phyloP scores from a whole-genome alignment of 805 yeast genomes.

The Schizosaccharomyces osmophilus region DNA sequence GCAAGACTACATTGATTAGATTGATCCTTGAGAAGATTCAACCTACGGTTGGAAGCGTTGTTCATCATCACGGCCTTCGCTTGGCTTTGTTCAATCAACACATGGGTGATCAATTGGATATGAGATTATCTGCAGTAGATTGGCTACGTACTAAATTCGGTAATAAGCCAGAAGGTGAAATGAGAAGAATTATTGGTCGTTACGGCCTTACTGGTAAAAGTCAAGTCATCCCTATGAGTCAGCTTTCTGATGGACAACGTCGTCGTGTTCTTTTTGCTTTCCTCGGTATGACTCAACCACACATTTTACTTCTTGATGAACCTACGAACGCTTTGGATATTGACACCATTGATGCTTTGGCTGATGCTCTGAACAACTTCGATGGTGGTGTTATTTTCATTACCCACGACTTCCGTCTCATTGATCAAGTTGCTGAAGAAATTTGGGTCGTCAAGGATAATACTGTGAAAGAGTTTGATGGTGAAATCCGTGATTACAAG shows the following conservation, averaged over 20 bases:
- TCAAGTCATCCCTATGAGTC: slow-evolving; percentile 96
- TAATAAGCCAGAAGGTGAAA: slow-evolving; percentile 1
- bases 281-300: slow-evolving; percentile 84
- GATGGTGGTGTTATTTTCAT: slow-evolving; percentile 97
- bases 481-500: slow-evolving; percentile 74
- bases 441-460: slow-evolving; percentile 87
- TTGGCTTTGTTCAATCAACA: slow-evolving; percentile 98
- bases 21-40: slow-evolving; percentile 16
- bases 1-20: slow-evolving; percentile 16
- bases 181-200: slow-evolving; percentile 48
- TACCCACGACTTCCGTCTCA: slow-evolving; percentile 93
- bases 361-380: slow-evolving; percentile 82
- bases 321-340: slow-evolving; percentile 99
- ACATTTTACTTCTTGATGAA: slow-evolving; percentile 85
- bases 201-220: slow-evolving; percentile 97
- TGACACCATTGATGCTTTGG: slow-evolving; percentile 91
- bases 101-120: slow-evolving; percentile 91
- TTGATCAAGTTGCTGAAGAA: slow-evolving; percentile 93
- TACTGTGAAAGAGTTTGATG: slow-evolving; percentile 92
- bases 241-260: slow-evolving; percentile 96
- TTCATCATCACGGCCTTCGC: slow-evolving; percentile 90
- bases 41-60: slow-evolving; percentile 11
- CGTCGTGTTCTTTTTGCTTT: slow-evolving; percentile 95
- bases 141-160: slow-evolving; percentile 90
- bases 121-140: slow-evolving; percentile 84